These are phyloP conservation scores for Chloranthus sessilifolius DNA, from an alignment of 164 flowering plant species.

Conservation along the genomic window DNA sequence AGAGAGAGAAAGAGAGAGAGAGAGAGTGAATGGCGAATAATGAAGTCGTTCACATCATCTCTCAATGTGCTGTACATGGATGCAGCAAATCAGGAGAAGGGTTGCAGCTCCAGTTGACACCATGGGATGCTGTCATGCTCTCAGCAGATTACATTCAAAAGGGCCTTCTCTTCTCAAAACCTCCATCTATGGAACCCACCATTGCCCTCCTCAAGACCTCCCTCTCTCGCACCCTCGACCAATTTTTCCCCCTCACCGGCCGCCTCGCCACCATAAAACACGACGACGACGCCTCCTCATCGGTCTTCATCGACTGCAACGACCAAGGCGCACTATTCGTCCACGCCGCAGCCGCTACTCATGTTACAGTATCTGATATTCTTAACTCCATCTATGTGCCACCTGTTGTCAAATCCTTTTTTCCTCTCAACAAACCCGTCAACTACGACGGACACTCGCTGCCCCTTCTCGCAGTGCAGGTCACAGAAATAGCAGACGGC, in stretches of 20 bases:
- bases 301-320: constrained; percentile 20
- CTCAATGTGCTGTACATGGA: too few relatives aligned
- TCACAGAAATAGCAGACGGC: constrained; percentile 51
- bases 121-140: constrained; percentile 40
- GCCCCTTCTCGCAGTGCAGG: constrained; percentile 41
- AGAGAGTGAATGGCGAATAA: too few relatives aligned
- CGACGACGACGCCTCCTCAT: neutral
- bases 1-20: too few relatives aligned
- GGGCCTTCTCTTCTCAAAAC: constrained; percentile 39
- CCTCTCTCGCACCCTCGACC: constrained; percentile 20
- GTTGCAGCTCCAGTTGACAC: constrained; percentile 5
- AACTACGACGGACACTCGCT: constrained; percentile 40
- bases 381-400: constrained; percentile 36
- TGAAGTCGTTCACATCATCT: too few relatives aligned
- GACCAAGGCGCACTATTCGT: constrained; percentile 35
- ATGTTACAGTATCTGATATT: constrained; percentile 29
- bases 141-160: constrained; percentile 30
- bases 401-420: constrained; percentile 38
- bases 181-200: constrained; percentile 1
- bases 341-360: constrained; percentile 37
- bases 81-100: too few relatives aligned
- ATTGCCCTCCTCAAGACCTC: constrained; percentile 16
- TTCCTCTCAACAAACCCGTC: constrained; percentile 38
- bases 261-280: constrained; percentile 17
- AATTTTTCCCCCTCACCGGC: constrained; percentile 31